phyloP scores from a whole-genome alignment of 768 basidiomycete species.

The Tricholoma sp. region DNA sequence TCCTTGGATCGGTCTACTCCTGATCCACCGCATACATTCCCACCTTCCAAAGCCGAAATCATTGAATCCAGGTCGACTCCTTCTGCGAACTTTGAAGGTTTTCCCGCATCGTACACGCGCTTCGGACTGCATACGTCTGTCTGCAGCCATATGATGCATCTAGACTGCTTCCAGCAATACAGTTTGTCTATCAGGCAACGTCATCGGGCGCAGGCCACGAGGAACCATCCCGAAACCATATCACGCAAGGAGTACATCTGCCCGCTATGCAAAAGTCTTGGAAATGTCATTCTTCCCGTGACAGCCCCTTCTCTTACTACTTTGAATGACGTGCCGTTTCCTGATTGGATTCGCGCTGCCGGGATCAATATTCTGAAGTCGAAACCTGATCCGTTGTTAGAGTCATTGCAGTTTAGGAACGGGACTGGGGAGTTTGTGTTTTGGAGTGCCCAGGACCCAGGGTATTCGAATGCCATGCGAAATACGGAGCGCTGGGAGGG shows the following conservation, averaged over 20 bases:
- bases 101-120: conserved; percentile 63
- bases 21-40: conserved; percentile 33
- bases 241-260: conserved; percentile 93
- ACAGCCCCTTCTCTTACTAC: conserved; percentile 42
- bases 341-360: conserved; percentile 87
- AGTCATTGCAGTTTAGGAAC: conserved; percentile 68
- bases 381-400: conserved; percentile 66
- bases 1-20: conserved; percentile 57
- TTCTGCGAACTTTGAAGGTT: conserved; percentile 63
- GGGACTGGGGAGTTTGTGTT: conserved; percentile 88
- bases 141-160: conserved; percentile 97
- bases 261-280: conserved; percentile 93
- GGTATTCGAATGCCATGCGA: conserved; percentile 53
- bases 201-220: conserved; percentile 80
- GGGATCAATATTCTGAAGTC: conserved; percentile 87
- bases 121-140: conserved; percentile 86
- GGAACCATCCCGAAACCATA: conserved; percentile 95
- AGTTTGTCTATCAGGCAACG: conserved; percentile 81
- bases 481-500: conserved; percentile 47
- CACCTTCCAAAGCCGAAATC: conserved; percentile 45
- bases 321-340: conserved; percentile 59
- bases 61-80: conserved; percentile 38
- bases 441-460: conserved; percentile 80
- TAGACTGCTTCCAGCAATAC: conserved; percentile 91
- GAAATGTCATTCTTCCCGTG: conserved; percentile 90